These are phyloP conservation scores for Thuidium tamariscinum DNA, from an alignment of 225 moss, liverwort and hornwort species.

Conservation along the genomic window DNA sequence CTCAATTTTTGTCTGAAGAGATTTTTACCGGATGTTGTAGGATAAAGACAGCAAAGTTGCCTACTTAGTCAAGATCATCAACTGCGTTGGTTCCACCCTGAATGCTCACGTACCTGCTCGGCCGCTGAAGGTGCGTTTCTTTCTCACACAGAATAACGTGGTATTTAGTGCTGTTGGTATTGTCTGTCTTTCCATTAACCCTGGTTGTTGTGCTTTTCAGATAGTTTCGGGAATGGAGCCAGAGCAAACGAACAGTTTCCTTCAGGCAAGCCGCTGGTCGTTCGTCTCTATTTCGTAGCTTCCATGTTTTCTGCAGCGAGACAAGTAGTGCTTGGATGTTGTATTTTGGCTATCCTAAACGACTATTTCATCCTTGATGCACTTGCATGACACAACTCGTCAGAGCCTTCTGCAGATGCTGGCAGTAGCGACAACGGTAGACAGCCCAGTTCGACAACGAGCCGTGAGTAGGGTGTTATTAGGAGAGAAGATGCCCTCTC, in stretches of 20 bases:
- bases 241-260: slow-evolving; percentile 77
- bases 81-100: slow-evolving; percentile 74
- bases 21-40: slow-evolving; percentile 9
- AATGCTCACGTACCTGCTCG: slow-evolving; percentile 65
- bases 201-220: slow-evolving; percentile 20
- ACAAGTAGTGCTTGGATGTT: background rate
- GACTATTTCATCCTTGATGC: background rate
- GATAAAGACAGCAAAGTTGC: slow-evolving; percentile 77
- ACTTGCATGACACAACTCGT: background rate
- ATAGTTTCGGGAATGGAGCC: slow-evolving; percentile 88
- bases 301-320: background rate
- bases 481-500: slow-evolving; percentile 59
- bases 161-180: background rate
- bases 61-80: slow-evolving; percentile 71
- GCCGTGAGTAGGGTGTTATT: slow-evolving; percentile 57
- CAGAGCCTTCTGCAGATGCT: slow-evolving; percentile 52
- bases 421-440: slow-evolving; percentile 77
- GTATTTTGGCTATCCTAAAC: background rate
- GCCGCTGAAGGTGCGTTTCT: slow-evolving; percentile 41
- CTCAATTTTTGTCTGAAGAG: background rate
- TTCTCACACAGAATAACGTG: background rate
- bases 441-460: slow-evolving; percentile 43
- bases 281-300: background rate
- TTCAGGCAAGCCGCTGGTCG: slow-evolving; percentile 48
- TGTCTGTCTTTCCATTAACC: background rate